Conservation (phyloP, 371 early-diverging fungal species). For the Amoeboaphelidium protococcarum region DNA sequence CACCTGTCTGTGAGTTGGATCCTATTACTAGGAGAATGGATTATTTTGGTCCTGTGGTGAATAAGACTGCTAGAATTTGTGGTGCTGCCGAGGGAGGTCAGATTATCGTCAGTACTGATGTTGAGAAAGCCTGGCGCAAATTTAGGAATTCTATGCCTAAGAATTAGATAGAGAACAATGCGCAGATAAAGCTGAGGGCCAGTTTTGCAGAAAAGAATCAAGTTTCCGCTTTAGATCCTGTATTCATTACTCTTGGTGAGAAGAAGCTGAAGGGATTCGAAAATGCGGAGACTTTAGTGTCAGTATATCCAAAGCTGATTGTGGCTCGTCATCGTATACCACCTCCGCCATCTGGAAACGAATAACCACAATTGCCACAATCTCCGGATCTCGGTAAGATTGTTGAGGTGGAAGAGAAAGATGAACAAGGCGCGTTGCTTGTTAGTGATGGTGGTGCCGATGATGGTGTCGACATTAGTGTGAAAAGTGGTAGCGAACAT, state of each 20-base stretch:
- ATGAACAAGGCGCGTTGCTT: too few species aligned
- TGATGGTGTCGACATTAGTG: too few species aligned
- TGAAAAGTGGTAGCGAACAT: too few species aligned
- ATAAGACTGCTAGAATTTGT: conserved; percentile 59
- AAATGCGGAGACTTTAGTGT: conserved; percentile 52
- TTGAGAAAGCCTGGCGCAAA: conserved; percentile 39
- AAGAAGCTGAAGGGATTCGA: conserved; percentile 62
- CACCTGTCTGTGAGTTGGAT: conserved; percentile 66
- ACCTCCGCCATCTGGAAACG: too few species aligned
- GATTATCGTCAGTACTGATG: conserved; percentile 23
- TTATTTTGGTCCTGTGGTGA: conserved; percentile 85
- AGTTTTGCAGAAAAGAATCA: too few species aligned
- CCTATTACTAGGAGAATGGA: conserved; percentile 79
- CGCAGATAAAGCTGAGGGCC: neutral
- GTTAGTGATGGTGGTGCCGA: too few species aligned
- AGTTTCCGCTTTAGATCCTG: too few species aligned
- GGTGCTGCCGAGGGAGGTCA: conserved; percentile 79
- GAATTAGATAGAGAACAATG: neutral
- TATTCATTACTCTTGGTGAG: conserved; percentile 58
- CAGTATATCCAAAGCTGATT: conserved; percentile 34
- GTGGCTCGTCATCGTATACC: too few species aligned
- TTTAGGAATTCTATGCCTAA: too few species aligned
- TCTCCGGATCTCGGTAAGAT: too few species aligned
- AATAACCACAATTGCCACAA: too few species aligned
- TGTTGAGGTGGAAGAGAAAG: too few species aligned